Percentiles rank a stretch among this genome's conserved stretches.
Evolutionary conservation across 345 rosid species (phyloP).

Genomic region (Moricandia moricandioides): DNA sequence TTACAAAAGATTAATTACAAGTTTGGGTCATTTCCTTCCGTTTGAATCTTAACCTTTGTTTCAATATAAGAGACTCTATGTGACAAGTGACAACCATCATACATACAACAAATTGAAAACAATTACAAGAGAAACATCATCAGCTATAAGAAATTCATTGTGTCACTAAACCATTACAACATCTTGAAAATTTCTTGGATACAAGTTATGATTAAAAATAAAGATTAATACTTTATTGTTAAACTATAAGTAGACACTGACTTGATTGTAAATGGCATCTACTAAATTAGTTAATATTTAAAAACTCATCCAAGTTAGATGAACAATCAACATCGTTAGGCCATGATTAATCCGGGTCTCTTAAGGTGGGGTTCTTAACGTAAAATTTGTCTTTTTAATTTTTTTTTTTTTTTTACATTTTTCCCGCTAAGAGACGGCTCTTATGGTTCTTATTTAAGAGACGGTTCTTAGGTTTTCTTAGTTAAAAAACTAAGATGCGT

Average conservation of each 20-base stretch:
- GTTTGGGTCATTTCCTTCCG: not conserved
- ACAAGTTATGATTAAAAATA: not conserved
- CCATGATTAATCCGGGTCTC: too few relatives aligned
- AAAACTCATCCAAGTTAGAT: conserved; percentile 14
- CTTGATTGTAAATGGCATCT: conserved; percentile 12
- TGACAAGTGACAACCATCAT: not conserved
- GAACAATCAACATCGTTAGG: conserved; percentile 22
- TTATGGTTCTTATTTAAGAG: too few relatives aligned
- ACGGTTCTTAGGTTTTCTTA: too few relatives aligned
- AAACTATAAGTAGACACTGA: not conserved
- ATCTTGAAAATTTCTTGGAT: not conserved
- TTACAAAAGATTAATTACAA: not conserved
- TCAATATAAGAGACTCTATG: not conserved
- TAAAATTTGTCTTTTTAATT: too few relatives aligned
- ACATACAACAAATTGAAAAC: not conserved
- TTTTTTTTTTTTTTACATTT: too few relatives aligned
- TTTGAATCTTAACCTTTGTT: not conserved
- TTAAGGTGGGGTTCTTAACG: too few relatives aligned
- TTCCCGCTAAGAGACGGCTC: too few relatives aligned
- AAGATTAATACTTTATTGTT: not conserved
- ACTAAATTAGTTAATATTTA: not conserved
- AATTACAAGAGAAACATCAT: not conserved
- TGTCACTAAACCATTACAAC: not conserved
- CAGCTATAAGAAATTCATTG: not conserved
- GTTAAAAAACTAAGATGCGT: too few relatives aligned